Base-by-base conservation (phyloP, 2,329 filamentous ascomycete species). In the Aspergillus latus region DNA sequence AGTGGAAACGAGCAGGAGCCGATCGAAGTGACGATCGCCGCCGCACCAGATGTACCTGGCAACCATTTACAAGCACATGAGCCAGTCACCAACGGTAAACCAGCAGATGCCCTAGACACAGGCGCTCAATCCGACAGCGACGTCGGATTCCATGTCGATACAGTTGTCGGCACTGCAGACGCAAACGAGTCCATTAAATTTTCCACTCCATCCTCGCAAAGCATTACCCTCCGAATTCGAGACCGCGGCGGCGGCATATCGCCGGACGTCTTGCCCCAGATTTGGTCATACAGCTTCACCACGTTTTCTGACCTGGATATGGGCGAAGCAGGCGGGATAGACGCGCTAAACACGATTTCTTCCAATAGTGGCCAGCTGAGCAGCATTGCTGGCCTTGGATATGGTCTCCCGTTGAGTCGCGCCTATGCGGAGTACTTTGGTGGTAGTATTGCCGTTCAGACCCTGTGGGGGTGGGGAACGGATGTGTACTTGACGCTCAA, bases 341-440 rank as follows among this genome's bases (percentile, higher is more conserved):
- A 89, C 67, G 89, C 88, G 0, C 76, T 97, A 59, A 88, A 87
- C 66, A 86, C 88, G 4, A 88, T 97, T 48, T 88, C 89, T 1
- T 83, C 83, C 1, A 85, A 86, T 30, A 88, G 86, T 53, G 85
- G 84, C 0, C 89, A 90, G 50, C 83, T 84, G 1, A 92, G 88
- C 69, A 93, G 89, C 44, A 95, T 99, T 58, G 94, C 94, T 0
- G 94, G 94, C 0, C 75, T 99, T 48, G 94, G 94, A 1, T 99
- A 99, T 71, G 94, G 94, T 0, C 72, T 99, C 60, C 94, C 94
- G 1, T 76, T 99, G 21, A 92, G 92, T 52, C 83, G 94, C 59
- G 93, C 94, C 0, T 99, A 99, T 69, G 94, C 94, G 0, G 93
- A 99, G 77, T 99, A 97, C 68, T 99, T 99, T 78, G 94, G 94